These are phyloP conservation scores for Pedinophyceae sp. DNA, from an alignment of 139 green algal genomes.

Conservation along the genomic window DNA sequence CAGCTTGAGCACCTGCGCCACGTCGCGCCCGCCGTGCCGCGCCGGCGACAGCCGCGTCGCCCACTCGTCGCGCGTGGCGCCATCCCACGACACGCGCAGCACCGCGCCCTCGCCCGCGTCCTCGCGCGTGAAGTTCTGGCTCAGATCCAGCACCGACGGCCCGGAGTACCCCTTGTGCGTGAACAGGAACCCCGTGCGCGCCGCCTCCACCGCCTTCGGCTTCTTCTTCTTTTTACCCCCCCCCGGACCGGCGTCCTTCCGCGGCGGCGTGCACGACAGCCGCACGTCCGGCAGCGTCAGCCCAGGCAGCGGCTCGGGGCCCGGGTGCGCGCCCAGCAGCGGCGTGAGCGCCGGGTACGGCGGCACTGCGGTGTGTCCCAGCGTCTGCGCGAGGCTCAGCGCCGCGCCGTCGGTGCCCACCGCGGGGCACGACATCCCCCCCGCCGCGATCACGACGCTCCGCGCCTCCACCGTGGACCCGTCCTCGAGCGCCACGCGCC, in stretches of 20 bases:
- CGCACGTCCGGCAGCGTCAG: conserved; percentile 25
- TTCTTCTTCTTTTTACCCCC: conserved; percentile 20
- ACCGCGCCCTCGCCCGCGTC: neutral
- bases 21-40: conserved; percentile 16
- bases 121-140: conserved; percentile 24
- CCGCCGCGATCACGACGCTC: conserved; percentile 42
- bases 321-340: conserved; percentile 51
- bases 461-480: neutral
- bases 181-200: conserved; percentile 63
- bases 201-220: conserved; percentile 12
- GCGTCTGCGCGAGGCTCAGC: conserved; percentile 23
- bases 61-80: conserved; percentile 28
- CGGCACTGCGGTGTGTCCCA: conserved; percentile 40
- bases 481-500: neutral
- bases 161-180: conserved; percentile 58
- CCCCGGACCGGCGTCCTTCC: neutral
- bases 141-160: conserved; percentile 65
- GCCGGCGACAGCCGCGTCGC: conserved; percentile 20
- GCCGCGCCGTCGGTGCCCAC: conserved; percentile 73
- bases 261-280: conserved; percentile 10
- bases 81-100: conserved; percentile 46
- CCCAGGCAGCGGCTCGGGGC: conserved; percentile 33
- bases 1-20: conserved; percentile 26
- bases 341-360: conserved; percentile 74
- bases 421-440: conserved; percentile 60